Percentiles rank a stretch among this genome's conserved stretches.
Evolutionary conservation across 2,329 filamentous ascomycete genomes (phyloP).

Genomic region (Pyricularia pennisetigena): DNA sequence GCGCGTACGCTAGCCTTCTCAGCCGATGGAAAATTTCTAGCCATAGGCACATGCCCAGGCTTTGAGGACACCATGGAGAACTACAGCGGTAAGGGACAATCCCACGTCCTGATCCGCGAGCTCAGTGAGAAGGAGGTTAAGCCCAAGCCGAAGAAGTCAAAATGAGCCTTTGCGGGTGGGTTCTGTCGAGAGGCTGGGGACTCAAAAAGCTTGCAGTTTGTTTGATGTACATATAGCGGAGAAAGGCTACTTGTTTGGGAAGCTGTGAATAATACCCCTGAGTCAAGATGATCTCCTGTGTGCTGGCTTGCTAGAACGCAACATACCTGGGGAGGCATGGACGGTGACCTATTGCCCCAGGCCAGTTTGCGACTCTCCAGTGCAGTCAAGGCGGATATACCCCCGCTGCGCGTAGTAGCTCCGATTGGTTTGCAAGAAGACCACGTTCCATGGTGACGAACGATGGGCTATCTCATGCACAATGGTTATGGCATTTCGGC

Average conservation of each 20-base stretch:
- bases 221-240: neutral
- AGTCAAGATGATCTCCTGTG: neutral
- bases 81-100: conserved; percentile 59
- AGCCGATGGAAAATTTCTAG: conserved; percentile 65
- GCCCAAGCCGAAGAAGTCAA: conserved; percentile 43
- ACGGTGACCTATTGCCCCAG: too few relatives aligned
- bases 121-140: conserved; percentile 82
- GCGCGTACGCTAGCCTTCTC: conserved; percentile 73
- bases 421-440: neutral
- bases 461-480: neutral
- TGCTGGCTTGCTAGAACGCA: neutral
- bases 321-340: neutral
- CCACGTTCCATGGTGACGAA: too few relatives aligned
- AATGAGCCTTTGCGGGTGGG: neutral
- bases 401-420: neutral
- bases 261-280: neutral
- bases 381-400: neutral
- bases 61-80: conserved; percentile 84
- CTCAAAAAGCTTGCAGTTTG: neutral
- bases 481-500: neutral
- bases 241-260: neutral
- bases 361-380: too few relatives aligned
- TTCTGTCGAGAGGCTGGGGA: neutral
- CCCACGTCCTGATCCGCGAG: conserved; percentile 74
- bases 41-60: conserved; percentile 72